These are phyloP conservation scores for Leccinum obscurum DNA, from an alignment of 768 basidiomycete species.

Conservation along the genomic window DNA sequence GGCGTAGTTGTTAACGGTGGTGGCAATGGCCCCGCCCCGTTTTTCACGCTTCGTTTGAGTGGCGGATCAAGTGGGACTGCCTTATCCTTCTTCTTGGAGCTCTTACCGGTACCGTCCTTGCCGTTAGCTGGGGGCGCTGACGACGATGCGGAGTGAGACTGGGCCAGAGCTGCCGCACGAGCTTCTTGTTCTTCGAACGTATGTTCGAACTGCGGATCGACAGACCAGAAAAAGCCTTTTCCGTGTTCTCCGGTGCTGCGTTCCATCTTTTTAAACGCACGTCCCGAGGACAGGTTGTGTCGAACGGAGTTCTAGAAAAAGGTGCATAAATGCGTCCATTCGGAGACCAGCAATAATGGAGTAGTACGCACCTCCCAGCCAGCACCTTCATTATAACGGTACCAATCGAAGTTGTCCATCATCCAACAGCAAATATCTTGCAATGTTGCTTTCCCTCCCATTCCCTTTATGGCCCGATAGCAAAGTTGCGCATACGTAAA, in stretches of 20 bases:
- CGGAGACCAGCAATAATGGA: conserved; percentile 1
- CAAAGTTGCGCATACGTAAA: conserved; percentile 92
- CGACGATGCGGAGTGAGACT: conserved; percentile 25
- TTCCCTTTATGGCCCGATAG: conserved; percentile 80
- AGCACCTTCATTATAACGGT: conserved; percentile 74
- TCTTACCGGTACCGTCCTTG: conserved; percentile 37
- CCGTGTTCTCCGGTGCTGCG: conserved; percentile 81
- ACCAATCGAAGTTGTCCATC: conserved; percentile 85
- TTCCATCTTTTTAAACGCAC: conserved; percentile 90
- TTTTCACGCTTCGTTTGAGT: conserved; percentile 69
- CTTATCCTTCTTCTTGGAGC: conserved; percentile 61
- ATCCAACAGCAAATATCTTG: conserved; percentile 95
- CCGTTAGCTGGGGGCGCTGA: conserved; percentile 28
- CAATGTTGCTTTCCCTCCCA: conserved; percentile 83
- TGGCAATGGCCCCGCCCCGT: conserved; percentile 57
- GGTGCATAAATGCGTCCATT: conserved; percentile 14
- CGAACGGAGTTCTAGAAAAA: conserved; percentile 82
- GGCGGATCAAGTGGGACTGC: conserved; percentile 54
- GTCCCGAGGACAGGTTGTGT: conserved; percentile 91
- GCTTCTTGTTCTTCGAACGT: conserved; percentile 70
- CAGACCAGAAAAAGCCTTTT: conserved; percentile 92
- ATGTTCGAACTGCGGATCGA: conserved; percentile 73
- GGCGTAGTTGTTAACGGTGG: conserved; percentile 72
- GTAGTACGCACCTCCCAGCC: conserved; percentile 82
- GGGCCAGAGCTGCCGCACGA: conserved; percentile 40